Evolutionary conservation across 768 basidiomycete species (phyloP).

Genomic region (Lactarius indigo): DNA sequence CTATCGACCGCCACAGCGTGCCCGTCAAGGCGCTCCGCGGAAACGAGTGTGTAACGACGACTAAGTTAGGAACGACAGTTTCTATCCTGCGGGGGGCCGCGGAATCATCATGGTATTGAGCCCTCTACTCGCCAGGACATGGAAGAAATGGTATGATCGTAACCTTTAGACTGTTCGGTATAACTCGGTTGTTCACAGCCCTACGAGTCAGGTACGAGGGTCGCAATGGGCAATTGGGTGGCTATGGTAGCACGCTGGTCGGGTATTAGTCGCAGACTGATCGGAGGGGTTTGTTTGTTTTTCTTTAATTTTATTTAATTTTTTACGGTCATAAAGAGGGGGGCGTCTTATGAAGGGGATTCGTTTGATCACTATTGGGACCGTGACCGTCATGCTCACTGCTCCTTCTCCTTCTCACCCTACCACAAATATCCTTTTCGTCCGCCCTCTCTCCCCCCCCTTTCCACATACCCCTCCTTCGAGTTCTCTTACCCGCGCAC

Average conservation of each 20-base stretch:
- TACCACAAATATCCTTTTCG: neutral
- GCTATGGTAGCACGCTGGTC: no score
- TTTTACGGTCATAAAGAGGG: neutral
- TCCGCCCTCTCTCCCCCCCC: neutral
- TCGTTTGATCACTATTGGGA: neutral
- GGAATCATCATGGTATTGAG: neutral
- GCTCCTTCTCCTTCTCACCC: constrained; percentile 8
- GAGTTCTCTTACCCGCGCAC: constrained; percentile 7
- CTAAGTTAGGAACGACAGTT: neutral
- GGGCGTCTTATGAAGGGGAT: neutral
- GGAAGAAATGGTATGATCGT: no score
- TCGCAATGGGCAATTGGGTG: no score
- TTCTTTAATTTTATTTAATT: neutral
- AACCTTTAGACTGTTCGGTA: no score
- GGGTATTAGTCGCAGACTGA: no score
- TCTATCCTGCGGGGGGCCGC: neutral
- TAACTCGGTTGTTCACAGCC: no score
- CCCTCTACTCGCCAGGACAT: no score
- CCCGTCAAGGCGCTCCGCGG: neutral
- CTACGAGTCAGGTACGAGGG: no score
- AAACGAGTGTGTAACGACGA: neutral
- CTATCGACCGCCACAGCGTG: neutral
- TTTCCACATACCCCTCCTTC: neutral
- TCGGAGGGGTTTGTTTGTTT: no score
- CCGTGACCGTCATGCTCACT: neutral